Percentiles rank a stretch among this genome's conserved stretches.
Evolutionary conservation across 345 rosid genomes (phyloP).

Genomic region (Eucalyptus regnans): DNA sequence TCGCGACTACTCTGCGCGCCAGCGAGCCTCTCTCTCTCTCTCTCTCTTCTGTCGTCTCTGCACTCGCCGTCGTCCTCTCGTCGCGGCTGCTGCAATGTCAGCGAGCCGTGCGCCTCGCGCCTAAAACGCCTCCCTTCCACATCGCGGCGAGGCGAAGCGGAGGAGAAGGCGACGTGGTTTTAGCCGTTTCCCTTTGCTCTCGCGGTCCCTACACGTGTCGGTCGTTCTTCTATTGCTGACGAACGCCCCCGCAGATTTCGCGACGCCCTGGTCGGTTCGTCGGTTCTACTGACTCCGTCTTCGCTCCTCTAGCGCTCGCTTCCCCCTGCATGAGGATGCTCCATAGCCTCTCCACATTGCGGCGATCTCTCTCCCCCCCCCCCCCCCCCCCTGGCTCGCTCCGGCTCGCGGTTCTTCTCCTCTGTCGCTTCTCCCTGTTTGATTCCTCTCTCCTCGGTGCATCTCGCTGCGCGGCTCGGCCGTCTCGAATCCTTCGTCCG

Average conservation of each 20-base stretch:
- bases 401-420: neutral
- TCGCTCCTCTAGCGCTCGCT: neutral
- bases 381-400: no score
- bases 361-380: neutral
- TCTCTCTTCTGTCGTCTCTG: neutral
- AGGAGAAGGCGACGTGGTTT: neutral
- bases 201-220: neutral
- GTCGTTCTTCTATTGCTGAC: neutral
- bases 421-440: neutral
- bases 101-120: neutral
- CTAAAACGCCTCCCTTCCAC: neutral
- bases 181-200: neutral
- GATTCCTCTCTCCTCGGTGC: neutral
- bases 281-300: neutral
- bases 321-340: neutral
- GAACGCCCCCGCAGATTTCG: neutral
- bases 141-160: neutral
- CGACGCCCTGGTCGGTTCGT: neutral
- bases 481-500: neutral
- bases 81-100: neutral
- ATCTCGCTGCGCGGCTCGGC: neutral
- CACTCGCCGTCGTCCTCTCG: neutral
- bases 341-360: neutral
- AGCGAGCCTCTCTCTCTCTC: neutral
- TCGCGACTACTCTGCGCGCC: neutral